Evolutionary conservation across 106 monocot genomes (phyloP), one percentile per base, ranked within the genome.

Genomic region (Dendrobium huoshanense): DNA sequence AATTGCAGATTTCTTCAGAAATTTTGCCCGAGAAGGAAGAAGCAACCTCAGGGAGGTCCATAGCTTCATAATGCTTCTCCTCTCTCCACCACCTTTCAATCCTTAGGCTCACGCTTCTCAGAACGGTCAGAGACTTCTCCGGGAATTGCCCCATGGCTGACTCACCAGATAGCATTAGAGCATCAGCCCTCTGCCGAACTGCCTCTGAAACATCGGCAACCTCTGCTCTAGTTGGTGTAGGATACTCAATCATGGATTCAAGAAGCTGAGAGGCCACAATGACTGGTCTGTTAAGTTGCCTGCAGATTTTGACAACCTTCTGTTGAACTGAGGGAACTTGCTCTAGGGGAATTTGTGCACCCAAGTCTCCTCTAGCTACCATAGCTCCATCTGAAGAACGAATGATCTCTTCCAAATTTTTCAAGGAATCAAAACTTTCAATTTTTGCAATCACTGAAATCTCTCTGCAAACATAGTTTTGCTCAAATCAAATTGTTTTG

Each of bases 201-300:
- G 97, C 98, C 81, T 95, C 98, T 47, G 98, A 98, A 74, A 98
- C 94, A 89, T 98, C 98, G 74, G 98, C 98, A 83, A 98, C 98
- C 75, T 98, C 98, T 78, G 95, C 98, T 84, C 98, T 89, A 27
- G 98, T 98, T 58, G 98, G 97, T 33, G 94, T 98, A 64, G 97
- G 97, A 77, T 94, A 98, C 84, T 98, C 97, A 37, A 98, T 98
- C 97, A 98, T 98, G 9, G 97, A 98, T 68, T 94, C 97, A 64
- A 94, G 88, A 61, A 98, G 85, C 73, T 98, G 97, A 80, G 97
- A 98, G 68, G 92, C 98, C 44, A 98, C 95, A 67, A 98, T 91
- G 27, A 98, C 98, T 49, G 98, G 98, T 77, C 87, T 97, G 81
- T 92, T 94, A 75, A 97, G 90, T 77, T 97, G 94, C 81, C 96